phyloP scores from a whole-genome alignment of 257 asterid species.

The Primulina tabacum region DNA sequence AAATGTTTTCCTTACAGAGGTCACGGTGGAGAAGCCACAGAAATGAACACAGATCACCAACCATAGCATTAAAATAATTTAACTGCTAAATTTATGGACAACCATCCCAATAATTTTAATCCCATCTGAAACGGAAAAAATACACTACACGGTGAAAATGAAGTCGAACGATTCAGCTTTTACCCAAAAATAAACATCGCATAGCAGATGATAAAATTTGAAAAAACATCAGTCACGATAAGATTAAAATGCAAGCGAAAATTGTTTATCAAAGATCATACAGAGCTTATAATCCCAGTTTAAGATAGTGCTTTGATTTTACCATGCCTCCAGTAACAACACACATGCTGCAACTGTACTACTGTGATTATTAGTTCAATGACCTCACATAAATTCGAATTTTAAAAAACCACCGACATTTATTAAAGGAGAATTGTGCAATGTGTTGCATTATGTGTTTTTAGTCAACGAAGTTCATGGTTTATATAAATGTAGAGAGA shows the following conservation, averaged over 20 bases:
- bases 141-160: background rate
- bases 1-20: background rate
- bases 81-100: background rate
- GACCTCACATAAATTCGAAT: no score
- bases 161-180: background rate
- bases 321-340: background rate
- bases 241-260: background rate
- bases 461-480: background rate
- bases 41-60: constrained; percentile 4
- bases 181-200: background rate
- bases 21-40: background rate
- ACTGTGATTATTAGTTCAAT: background rate
- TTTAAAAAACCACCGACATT: background rate
- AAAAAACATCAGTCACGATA: background rate
- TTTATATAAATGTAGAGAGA: background rate
- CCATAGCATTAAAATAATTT: constrained; percentile 16
- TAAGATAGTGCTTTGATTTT: background rate
- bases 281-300: background rate
- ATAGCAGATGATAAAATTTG: background rate
- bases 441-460: background rate
- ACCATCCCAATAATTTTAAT: background rate
- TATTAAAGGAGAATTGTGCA: background rate
- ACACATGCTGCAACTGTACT: background rate
- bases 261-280: background rate
- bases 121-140: constrained; percentile 6